Conservation (phyloP, 225 moss, liverwort and hornwort genomes). For the Bryoerythrophyllum caledonicum region DNA sequence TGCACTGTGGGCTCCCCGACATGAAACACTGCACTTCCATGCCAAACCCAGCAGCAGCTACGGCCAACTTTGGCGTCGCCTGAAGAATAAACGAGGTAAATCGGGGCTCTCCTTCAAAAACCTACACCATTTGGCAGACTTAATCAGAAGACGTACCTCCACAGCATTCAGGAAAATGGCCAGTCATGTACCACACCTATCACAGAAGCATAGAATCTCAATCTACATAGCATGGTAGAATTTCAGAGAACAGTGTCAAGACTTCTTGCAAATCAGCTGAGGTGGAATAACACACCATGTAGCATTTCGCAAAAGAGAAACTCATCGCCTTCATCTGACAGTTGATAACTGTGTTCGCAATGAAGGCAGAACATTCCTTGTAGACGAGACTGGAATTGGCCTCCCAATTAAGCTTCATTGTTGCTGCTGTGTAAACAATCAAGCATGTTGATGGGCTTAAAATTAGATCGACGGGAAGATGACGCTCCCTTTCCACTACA, state of each 20-base stretch:
- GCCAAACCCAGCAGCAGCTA: constrained; percentile 42
- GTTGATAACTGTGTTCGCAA: constrained; percentile 28
- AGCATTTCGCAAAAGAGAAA: constrained; percentile 50
- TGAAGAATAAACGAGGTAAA: constrained; percentile 49
- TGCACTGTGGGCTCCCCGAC: constrained; percentile 35
- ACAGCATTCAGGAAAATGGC: not conserved
- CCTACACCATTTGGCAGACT: constrained; percentile 28
- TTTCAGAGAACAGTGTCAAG: constrained; percentile 18
- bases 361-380: constrained; percentile 15
- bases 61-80: constrained; percentile 26
- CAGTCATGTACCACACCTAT: not conserved
- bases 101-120: constrained; percentile 61
- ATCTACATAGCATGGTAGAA: constrained; percentile 14
- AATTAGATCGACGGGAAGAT: constrained; percentile 61
- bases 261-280: not conserved
- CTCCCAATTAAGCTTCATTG: constrained; percentile 29
- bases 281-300: constrained; percentile 45
- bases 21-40: constrained; percentile 60
- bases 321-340: constrained; percentile 60
- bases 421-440: constrained; percentile 50
- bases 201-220: not conserved
- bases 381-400: not conserved
- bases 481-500: constrained; percentile 62
- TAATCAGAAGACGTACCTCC: not conserved
- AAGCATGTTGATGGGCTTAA: constrained; percentile 61